These are phyloP conservation scores for Pseudocercospora fuligena DNA, from an alignment of 2,329 filamentous ascomycete species.

Conservation along the genomic window DNA sequence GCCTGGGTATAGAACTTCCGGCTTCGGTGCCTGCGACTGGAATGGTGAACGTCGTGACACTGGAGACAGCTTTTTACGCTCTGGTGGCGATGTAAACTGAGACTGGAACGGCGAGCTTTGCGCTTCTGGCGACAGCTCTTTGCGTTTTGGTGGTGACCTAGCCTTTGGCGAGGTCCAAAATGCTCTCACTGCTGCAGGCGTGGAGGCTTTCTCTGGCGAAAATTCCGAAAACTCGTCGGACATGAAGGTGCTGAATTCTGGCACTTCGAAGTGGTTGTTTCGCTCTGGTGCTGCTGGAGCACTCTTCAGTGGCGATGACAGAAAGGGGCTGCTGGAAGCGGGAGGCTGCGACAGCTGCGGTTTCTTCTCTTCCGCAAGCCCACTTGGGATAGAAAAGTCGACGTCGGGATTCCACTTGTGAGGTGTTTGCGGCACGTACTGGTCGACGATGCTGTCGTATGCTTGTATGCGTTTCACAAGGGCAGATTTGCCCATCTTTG, in stretches of 20 bases:
- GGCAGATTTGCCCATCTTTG: conserved; percentile 4
- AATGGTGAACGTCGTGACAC: conserved; percentile 1
- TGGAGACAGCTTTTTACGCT: conserved; percentile 8
- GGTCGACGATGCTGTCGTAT: conserved; percentile 14
- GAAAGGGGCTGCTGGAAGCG: background rate
- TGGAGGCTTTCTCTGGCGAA: conserved; percentile 17
- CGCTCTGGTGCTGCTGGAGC: conserved; percentile 6
- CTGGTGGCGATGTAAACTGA: background rate
- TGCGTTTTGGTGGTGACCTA: conserved; percentile 1
- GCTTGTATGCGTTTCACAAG: conserved; percentile 16
- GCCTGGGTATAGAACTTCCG: conserved; percentile 15
- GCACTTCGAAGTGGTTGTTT: conserved; percentile 11
- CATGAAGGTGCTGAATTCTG: conserved; percentile 14
- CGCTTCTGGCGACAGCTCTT: conserved; percentile 5
- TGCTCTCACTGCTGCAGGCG: conserved; percentile 8
- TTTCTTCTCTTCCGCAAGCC: background rate
- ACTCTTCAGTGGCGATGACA: conserved; percentile 2
- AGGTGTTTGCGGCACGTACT: conserved; percentile 14
- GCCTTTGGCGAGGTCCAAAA: background rate
- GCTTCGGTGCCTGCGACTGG: background rate
- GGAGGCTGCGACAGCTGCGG: background rate
- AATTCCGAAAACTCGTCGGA: conserved; percentile 10
- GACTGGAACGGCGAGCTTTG: conserved; percentile 4
- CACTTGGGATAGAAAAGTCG: conserved; percentile 4
- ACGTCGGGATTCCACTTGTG: conserved; percentile 14